Conservation (phyloP, 768 basidiomycete genomes). For the Lactarius vividus region DNA sequence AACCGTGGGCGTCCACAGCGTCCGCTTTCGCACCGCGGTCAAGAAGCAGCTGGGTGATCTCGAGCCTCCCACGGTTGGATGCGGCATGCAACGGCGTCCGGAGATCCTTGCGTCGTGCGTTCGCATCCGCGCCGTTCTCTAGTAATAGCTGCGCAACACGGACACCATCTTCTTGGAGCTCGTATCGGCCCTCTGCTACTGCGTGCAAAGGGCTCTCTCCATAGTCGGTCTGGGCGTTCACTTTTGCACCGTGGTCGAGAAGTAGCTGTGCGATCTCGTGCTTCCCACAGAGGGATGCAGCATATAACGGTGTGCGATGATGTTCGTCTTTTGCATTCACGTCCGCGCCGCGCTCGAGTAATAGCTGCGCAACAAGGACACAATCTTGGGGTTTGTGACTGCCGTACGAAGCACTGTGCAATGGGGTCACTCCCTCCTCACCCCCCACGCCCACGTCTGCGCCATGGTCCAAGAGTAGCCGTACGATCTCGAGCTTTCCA, state of each 20-base stretch:
- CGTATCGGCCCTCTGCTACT: too few relatives aligned
- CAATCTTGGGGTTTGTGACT: too few relatives aligned
- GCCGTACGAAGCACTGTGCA: too few relatives aligned
- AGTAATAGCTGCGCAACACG: not conserved
- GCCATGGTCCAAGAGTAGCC: too few relatives aligned
- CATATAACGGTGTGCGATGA: not conserved
- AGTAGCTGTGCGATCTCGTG: not conserved
- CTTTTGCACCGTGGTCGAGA: not conserved
- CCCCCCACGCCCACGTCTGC: too few relatives aligned
- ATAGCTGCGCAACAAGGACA: too few relatives aligned
- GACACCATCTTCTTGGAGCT: too few relatives aligned
- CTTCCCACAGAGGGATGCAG: not conserved
- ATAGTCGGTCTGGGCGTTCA: not conserved
- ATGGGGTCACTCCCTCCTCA: too few relatives aligned
- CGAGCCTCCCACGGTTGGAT: not conserved
- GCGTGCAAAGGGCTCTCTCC: too few relatives aligned
- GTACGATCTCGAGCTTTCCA: too few relatives aligned
- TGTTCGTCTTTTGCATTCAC: not conserved
- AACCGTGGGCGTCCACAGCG: not conserved
- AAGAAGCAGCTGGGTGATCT: not conserved
- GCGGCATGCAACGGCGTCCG: conserved; percentile 1
- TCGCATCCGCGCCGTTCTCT: not conserved
- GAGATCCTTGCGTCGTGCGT: too few relatives aligned
- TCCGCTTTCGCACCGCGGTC: not conserved
- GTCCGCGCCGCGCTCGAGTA: not conserved